Percentiles rank a stretch among this genome's conserved stretches.
Evolutionary conservation across 1,284 basidiomycete genomes (phyloP).

Genomic region (Wolfiporia cocos): DNA sequence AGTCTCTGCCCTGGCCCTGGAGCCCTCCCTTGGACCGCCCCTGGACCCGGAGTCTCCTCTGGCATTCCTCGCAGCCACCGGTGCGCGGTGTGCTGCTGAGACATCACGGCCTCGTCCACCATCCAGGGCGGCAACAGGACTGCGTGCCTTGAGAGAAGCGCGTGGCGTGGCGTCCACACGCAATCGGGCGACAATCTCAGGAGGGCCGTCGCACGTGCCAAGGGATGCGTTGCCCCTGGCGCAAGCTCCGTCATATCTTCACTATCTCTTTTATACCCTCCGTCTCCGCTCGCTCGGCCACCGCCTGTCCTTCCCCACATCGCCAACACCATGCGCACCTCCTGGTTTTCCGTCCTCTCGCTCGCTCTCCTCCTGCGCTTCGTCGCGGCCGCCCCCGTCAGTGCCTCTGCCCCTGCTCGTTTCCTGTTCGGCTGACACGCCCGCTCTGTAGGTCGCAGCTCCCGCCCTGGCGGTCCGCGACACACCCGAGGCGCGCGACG

Average conservation of each 20-base stretch:
- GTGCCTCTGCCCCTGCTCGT: conserved; percentile 2
- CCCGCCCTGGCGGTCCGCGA: background rate
- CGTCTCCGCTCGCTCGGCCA: background rate
- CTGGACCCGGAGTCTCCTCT: no score
- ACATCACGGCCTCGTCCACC: no score
- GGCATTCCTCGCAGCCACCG: no score
- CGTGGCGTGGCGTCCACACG: background rate
- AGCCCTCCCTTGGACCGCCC: no score
- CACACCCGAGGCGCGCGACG: background rate
- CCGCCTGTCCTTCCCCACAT: background rate
- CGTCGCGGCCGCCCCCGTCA: conserved; percentile 23
- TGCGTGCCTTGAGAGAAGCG: no score
- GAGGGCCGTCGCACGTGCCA: no score
- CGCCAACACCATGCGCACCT: conserved; percentile 16
- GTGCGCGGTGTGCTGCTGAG: no score
- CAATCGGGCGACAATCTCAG: background rate
- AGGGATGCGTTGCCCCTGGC: background rate
- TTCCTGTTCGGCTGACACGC: background rate
- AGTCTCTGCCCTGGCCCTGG: no score
- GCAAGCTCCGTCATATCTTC: background rate
- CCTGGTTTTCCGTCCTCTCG: conserved; percentile 16
- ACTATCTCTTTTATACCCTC: background rate
- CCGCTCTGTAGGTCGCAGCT: background rate
- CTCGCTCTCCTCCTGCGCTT: conserved; percentile 20
- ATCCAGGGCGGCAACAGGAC: no score